Conservation (phyloP, 257 asterid genomes). For the Salvia miltiorrhiza region DNA sequence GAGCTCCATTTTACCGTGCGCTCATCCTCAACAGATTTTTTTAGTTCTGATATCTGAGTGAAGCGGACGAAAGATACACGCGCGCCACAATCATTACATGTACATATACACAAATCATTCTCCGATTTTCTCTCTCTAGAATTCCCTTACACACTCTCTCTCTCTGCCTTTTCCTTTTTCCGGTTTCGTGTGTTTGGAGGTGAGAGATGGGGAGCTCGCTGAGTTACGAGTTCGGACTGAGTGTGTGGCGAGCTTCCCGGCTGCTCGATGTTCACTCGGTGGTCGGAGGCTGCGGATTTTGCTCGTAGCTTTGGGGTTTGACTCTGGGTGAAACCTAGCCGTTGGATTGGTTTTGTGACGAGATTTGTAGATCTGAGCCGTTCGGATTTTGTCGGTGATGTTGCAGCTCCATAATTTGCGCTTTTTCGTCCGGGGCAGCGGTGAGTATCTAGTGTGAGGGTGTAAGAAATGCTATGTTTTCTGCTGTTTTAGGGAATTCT, state of each 20-base stretch:
- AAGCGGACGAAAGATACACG: conserved; percentile 28
- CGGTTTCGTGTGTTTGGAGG: conserved; percentile 12
- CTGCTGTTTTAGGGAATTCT: not conserved
- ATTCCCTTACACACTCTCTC: not conserved
- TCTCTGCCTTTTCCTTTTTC: not conserved
- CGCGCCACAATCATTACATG: conserved; percentile 24
- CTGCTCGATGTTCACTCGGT: conserved; percentile 23
- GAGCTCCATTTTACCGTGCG: conserved; percentile 27
- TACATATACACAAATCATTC: not conserved
- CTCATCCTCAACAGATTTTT: not conserved
- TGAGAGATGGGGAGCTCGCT: conserved; percentile 26
- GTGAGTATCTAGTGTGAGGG: conserved; percentile 33
- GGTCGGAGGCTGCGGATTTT: conserved; percentile 24
- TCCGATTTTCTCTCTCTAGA: conserved; percentile 23
- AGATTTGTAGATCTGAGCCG: conserved; percentile 43
- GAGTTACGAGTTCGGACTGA: conserved; percentile 15
- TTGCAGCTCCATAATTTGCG: conserved; percentile 26
- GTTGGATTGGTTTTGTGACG: conserved; percentile 16
- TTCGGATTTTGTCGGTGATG: conserved; percentile 44
- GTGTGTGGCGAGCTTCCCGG: conserved; percentile 21
- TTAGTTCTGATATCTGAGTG: conserved; percentile 38
- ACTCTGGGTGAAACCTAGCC: conserved; percentile 21
- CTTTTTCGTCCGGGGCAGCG: conserved; percentile 25
- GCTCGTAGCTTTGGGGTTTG: conserved; percentile 21
- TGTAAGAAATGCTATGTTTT: not conserved